These are phyloP conservation scores for Suillus fuscotomentosus DNA, from an alignment of 768 basidiomycete genomes.

Conservation along the genomic window DNA sequence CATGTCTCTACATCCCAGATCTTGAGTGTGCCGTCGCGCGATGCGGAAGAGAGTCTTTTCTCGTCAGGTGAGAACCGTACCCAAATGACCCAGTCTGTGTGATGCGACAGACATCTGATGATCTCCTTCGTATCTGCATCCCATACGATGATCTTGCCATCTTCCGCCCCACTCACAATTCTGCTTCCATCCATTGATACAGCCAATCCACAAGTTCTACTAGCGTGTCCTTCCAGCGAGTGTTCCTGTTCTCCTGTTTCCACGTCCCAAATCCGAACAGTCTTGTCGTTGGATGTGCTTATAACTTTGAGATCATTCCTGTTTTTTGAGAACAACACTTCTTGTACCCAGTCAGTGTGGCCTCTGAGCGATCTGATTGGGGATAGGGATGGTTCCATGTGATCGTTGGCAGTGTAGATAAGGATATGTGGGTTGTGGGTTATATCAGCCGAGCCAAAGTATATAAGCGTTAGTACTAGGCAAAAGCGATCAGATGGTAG, in stretches of 20 bases:
- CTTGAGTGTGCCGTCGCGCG: too few relatives aligned
- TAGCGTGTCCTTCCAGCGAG: not conserved
- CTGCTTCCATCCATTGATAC: not conserved
- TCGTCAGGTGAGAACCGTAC: too few relatives aligned
- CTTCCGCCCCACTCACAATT: not conserved
- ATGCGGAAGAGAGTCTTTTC: too few relatives aligned
- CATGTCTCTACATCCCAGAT: too few relatives aligned
- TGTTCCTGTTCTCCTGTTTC: not conserved
- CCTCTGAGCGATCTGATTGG: not conserved
- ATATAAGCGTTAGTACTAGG: too few relatives aligned
- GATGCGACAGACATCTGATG: too few relatives aligned
- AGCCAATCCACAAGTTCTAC: fast-evolving
- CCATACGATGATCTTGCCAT: too few relatives aligned
- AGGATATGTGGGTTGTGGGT: not conserved
- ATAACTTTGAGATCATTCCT: not conserved
- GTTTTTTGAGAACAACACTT: not conserved
- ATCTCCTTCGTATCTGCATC: too few relatives aligned
- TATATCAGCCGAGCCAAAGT: too few relatives aligned
- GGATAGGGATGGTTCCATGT: not conserved
- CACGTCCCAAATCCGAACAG: not conserved
- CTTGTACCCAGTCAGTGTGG: fast-evolving
- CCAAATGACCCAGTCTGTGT: too few relatives aligned
- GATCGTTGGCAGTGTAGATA: not conserved
- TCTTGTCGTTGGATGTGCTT: not conserved
- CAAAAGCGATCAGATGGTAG: not conserved